Conservation (phyloP, 2,329 filamentous ascomycete species). For the Pseudogymnoascus sp. region DNA sequence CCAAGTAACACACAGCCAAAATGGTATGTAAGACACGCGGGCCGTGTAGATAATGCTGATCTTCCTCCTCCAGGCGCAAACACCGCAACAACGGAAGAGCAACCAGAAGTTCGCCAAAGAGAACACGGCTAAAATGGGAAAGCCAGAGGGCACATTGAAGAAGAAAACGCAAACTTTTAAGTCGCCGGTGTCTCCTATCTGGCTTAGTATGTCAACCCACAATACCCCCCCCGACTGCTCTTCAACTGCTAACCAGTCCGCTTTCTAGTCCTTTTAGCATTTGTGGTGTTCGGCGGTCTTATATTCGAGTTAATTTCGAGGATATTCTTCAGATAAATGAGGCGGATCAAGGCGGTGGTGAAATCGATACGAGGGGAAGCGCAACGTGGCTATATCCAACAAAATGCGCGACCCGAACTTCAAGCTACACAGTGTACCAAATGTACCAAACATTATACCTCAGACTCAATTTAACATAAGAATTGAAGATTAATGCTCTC, state of each 20-base stretch:
- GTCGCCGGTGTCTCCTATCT: conserved; percentile 54
- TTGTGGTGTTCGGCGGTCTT: conserved; percentile 28
- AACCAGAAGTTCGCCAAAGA: conserved; percentile 71
- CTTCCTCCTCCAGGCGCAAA: conserved; percentile 56
- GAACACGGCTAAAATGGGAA: conserved; percentile 67
- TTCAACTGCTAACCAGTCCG: conserved; percentile 9
- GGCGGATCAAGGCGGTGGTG: background rate
- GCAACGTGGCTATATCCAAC: conserved; percentile 8
- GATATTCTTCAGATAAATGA: conserved; percentile 24
- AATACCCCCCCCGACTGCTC: background rate
- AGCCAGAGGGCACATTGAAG: conserved; percentile 57
- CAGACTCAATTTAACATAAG: background rate
- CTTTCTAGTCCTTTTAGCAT: conserved; percentile 22
- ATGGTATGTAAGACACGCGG: conserved; percentile 15
- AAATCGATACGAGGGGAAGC: conserved; percentile 5
- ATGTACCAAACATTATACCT: conserved; percentile 2
- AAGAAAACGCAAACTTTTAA: conserved; percentile 44
- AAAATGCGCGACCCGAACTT: background rate
- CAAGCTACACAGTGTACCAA: conserved; percentile 3
- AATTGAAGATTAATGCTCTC: background rate
- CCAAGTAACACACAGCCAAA: conserved; percentile 11
- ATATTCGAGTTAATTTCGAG: conserved; percentile 30
- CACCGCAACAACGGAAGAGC: conserved; percentile 70
- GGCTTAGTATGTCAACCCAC: conserved; percentile 44
- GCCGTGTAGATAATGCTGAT: background rate